A percentile compares a stretch with the other conserved stretches of the same genome.
phyloP scores from a whole-genome alignment of 1,139 yeast genomes.

The Magnusiomyces ingens region DNA sequence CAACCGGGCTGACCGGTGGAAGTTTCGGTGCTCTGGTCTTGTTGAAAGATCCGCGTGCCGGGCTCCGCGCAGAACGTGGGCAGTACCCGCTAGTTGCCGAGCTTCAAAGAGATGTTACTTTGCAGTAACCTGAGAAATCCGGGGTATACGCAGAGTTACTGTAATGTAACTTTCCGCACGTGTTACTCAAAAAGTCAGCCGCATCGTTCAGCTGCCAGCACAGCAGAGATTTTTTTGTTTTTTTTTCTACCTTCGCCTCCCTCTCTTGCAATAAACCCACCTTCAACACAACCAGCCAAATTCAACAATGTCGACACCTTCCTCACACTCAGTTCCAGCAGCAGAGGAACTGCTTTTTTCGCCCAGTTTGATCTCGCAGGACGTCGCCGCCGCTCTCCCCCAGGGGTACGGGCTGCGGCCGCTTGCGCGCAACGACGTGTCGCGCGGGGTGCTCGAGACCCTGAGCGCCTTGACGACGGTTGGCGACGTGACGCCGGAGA shows the following conservation, averaged over 20 bases:
- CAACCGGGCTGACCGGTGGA: no score
- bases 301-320: no score
- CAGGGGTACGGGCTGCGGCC: constrained; percentile 49
- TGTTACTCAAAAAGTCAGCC: no score
- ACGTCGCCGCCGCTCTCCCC: constrained; percentile 37
- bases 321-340: neutral
- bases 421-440: constrained; percentile 41
- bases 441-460: constrained; percentile 44
- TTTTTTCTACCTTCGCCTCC: neutral
- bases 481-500: constrained; percentile 43
- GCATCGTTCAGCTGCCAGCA: no score
- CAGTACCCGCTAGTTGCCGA: no score
- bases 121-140: no score
- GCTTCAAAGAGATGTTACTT: no score
- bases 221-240: neutral
- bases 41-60: no score
- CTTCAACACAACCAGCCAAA: constrained; percentile 4
- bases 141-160: no score
- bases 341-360: constrained; percentile 22
- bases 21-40: no score
- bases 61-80: no score
- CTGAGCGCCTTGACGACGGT: constrained; percentile 52
- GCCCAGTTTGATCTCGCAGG: constrained; percentile 26
- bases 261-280: neutral
- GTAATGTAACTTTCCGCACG: no score